Evolutionary conservation across 179 eudicot genomes (phyloP).

Genomic region (Nepenthes alata): DNA sequence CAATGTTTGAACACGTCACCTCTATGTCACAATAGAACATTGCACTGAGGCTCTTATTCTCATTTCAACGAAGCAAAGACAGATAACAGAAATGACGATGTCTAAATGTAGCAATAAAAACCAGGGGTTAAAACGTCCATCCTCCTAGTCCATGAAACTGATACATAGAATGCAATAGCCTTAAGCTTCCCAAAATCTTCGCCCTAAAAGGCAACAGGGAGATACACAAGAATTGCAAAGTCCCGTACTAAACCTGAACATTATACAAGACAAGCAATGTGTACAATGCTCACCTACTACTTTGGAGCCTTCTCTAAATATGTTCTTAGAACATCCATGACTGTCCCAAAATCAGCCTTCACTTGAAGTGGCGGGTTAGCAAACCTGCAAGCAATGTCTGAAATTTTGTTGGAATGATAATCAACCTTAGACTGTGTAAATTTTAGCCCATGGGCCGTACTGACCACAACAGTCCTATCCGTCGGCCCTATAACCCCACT

Average conservation of each 20-base stretch:
- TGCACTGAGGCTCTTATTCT: too few relatives aligned
- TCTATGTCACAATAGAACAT: too few relatives aligned
- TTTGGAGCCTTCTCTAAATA: constrained; percentile 32
- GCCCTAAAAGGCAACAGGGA: constrained; percentile 6
- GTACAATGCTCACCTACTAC: constrained; percentile 12
- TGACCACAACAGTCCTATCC: constrained; percentile 85
- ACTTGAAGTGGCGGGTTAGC: constrained; percentile 74
- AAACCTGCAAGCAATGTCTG: constrained; percentile 58
- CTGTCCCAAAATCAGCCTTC: constrained; percentile 71
- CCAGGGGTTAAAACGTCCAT: too few relatives aligned
- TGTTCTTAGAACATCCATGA: constrained; percentile 74
- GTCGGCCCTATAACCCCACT: constrained; percentile 52
- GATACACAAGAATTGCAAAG: constrained; percentile 5
- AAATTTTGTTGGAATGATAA: constrained; percentile 61
- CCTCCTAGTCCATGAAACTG: not conserved
- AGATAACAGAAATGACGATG: too few relatives aligned
- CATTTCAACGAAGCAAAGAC: too few relatives aligned
- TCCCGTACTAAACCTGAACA: too few relatives aligned
- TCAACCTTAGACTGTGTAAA: constrained; percentile 77
- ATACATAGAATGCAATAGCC: constrained; percentile 5
- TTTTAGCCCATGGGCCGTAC: constrained; percentile 86
- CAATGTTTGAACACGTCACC: too few relatives aligned
- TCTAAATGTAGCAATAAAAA: too few relatives aligned
- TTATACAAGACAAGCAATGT: too few relatives aligned
- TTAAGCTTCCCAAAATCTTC: constrained; percentile 10